Evolutionary conservation across 2,329 filamentous ascomycete species (phyloP).

Genomic region (Ophiobolus disseminans): DNA sequence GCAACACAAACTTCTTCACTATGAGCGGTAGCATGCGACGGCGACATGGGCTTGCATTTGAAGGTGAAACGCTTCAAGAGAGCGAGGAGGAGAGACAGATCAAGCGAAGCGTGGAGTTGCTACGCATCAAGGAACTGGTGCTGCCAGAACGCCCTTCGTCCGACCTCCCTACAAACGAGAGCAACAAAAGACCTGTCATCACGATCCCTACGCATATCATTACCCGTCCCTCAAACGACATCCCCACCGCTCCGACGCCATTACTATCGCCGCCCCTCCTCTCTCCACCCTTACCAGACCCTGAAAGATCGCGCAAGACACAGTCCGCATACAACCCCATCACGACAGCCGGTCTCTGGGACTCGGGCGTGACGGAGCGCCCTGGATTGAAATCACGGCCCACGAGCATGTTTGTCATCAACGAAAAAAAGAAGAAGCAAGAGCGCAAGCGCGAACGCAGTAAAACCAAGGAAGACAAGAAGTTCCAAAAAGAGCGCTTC

Average conservation of each 20-base stretch:
- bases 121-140: conserved; percentile 41
- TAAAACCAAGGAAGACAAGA: conserved; percentile 35
- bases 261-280: conserved; percentile 19
- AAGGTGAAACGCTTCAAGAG: conserved; percentile 36
- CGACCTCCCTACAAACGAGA: conserved; percentile 5
- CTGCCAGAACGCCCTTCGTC: conserved; percentile 21
- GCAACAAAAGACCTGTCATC: background rate
- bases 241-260: conserved; percentile 4
- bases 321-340: conserved; percentile 44
- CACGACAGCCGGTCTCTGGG: conserved; percentile 46
- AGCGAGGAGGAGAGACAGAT: conserved; percentile 43
- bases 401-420: conserved; percentile 44
- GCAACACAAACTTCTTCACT: conserved; percentile 34
- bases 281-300: conserved; percentile 20
- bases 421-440: conserved; percentile 41
- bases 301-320: conserved; percentile 31
- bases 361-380: conserved; percentile 41
- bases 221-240: conserved; percentile 18
- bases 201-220: conserved; percentile 21
- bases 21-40: conserved; percentile 37
- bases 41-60: conserved; percentile 37
- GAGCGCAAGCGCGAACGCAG: conserved; percentile 35
- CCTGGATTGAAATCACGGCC: conserved; percentile 36
- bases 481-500: conserved; percentile 18
- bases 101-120: conserved; percentile 40